Conservation (phyloP, 75 land plant genomes). For the Pinus taeda region DNA sequence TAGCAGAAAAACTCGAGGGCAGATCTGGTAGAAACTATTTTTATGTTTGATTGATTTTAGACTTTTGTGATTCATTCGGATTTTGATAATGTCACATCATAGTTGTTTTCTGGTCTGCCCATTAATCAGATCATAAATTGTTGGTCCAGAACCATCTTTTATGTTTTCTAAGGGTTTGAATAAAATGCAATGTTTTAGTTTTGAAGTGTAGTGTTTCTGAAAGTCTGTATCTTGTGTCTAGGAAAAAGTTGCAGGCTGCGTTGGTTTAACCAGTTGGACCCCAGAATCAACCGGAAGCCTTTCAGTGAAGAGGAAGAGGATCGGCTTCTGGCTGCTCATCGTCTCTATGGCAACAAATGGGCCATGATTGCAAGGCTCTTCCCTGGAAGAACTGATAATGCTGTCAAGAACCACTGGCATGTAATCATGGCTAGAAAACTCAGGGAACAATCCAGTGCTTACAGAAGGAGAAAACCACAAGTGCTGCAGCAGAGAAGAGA, state of each 20-base stretch:
- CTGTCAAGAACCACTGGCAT: conserved; percentile 66
- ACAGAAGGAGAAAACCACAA: conserved; percentile 22
- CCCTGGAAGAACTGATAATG: conserved; percentile 57
- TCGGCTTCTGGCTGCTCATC: conserved; percentile 54
- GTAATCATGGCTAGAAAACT: conserved; percentile 54
- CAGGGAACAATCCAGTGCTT: conserved; percentile 33
- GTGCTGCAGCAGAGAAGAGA: neutral
- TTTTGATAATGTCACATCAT: too few relatives aligned
- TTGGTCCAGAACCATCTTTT: too few relatives aligned
- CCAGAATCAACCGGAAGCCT: conserved; percentile 59
- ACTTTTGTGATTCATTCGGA: too few relatives aligned
- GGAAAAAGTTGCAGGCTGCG: conserved; percentile 55
- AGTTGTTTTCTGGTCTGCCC: too few relatives aligned
- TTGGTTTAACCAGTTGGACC: conserved; percentile 76
- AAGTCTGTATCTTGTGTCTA: neutral
- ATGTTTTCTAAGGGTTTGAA: too few relatives aligned
- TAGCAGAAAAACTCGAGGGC: conserved; percentile 68
- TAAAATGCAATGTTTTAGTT: too few relatives aligned
- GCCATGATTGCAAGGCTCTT: conserved; percentile 53
- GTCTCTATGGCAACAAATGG: conserved; percentile 62
- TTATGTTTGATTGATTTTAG: too few relatives aligned
- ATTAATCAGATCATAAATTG: too few relatives aligned
- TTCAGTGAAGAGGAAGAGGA: conserved; percentile 71
- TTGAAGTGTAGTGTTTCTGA: too few relatives aligned
- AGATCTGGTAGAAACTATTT: conserved; percentile 52